Conservation (phyloP, 2,329 filamentous ascomycete species). For the Nemania sp. region DNA sequence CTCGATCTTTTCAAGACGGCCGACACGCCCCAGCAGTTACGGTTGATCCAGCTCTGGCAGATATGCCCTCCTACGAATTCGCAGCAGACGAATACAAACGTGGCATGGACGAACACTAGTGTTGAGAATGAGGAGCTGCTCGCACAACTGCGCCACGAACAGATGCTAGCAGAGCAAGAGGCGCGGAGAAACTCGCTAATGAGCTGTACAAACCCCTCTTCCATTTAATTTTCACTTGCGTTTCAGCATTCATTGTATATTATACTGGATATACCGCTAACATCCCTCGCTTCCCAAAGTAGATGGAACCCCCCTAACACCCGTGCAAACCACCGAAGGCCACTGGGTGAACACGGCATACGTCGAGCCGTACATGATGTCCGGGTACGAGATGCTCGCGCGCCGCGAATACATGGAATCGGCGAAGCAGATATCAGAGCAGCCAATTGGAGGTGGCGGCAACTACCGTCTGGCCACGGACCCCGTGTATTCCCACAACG, state of each 20-base stretch:
- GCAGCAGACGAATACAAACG: conserved; percentile 54
- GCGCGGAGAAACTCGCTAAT: conserved; percentile 47
- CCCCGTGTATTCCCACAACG: conserved; percentile 68
- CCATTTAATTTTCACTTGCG: neutral
- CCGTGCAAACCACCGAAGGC: conserved; percentile 56
- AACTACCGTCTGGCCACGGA: conserved; percentile 63
- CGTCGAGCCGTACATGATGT: conserved; percentile 82
- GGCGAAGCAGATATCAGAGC: conserved; percentile 41
- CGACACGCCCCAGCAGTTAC: conserved; percentile 69
- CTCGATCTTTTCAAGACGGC: conserved; percentile 78
- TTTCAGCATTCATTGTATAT: neutral
- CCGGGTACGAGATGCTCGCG: conserved; percentile 75
- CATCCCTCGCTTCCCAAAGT: conserved; percentile 35
- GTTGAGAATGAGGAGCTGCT: conserved; percentile 62
- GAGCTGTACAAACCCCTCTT: conserved; percentile 41
- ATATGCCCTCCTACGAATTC: conserved; percentile 71
- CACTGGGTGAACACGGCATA: conserved; percentile 53
- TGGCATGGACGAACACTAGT: conserved; percentile 57
- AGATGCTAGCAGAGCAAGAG: conserved; percentile 48
- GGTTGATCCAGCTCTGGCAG: conserved; percentile 82
- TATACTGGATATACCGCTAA: neutral
- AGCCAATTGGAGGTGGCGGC: conserved; percentile 42
- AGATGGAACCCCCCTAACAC: conserved; percentile 55
- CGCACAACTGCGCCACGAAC: conserved; percentile 64
- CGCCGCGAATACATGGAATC: conserved; percentile 64